Evolutionary conservation across 495 filamentous ascomycete species (phyloP).

Genomic region (Hamigera avellanea): DNA sequence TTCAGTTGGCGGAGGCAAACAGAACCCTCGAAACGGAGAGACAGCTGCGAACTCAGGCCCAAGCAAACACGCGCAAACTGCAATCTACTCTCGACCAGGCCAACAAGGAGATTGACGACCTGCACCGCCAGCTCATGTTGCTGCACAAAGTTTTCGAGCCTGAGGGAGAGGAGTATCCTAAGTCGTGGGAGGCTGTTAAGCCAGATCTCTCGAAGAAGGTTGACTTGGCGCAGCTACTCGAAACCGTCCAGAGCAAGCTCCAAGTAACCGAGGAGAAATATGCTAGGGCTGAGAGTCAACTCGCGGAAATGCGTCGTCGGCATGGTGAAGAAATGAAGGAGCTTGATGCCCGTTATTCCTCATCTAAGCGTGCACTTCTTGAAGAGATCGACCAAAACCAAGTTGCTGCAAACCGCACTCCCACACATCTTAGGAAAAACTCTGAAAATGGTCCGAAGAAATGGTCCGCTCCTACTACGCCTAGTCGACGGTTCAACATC

Average conservation of each 20-base stretch:
- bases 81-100: constrained; percentile 65
- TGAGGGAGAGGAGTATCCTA: constrained; percentile 45
- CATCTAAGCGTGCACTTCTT: constrained; percentile 57
- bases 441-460: constrained; percentile 52
- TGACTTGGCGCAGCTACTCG: constrained; percentile 78
- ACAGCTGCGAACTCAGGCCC: constrained; percentile 75
- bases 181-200: constrained; percentile 52
- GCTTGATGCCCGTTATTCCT: constrained; percentile 58
- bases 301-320: constrained; percentile 64
- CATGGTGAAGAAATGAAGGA: constrained; percentile 64
- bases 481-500: constrained; percentile 58
- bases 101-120: constrained; percentile 67
- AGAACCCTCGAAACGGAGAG: constrained; percentile 82
- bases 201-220: constrained; percentile 53
- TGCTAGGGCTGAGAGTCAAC: constrained; percentile 68
- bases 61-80: constrained; percentile 71
- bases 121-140: constrained; percentile 66
- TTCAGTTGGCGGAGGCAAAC: constrained; percentile 82
- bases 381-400: constrained; percentile 88
- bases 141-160: constrained; percentile 83
- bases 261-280: constrained; percentile 79
- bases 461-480: constrained; percentile 64
- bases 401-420: constrained; percentile 62
- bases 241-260: constrained; percentile 75
- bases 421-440: constrained; percentile 62